Evolutionary conservation across 1,284 basidiomycete genomes (phyloP).

Genomic region (Phaffia rhodozyma): DNA sequence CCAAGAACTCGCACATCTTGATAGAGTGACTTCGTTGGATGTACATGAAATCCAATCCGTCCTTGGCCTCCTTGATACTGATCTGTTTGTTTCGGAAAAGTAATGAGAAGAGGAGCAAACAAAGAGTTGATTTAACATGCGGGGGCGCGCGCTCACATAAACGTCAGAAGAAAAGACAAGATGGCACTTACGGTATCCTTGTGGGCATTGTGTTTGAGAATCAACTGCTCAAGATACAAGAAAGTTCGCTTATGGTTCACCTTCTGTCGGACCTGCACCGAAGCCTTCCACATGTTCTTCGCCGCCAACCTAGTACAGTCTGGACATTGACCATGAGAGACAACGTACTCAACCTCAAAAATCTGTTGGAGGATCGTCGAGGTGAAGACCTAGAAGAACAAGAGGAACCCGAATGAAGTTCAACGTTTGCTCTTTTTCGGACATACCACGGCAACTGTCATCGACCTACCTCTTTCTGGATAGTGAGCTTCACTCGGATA

Average conservation of each 20-base stretch:
- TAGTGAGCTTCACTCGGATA: conserved; percentile 83
- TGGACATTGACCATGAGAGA: conserved; percentile 90
- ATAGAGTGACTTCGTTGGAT: conserved; percentile 77
- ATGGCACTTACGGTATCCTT: conserved; percentile 53
- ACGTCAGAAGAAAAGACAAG: neutral
- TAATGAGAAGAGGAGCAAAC: neutral
- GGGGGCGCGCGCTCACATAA: neutral
- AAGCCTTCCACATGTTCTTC: conserved; percentile 97
- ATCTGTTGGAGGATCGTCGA: conserved; percentile 94
- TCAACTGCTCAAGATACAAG: conserved; percentile 92
- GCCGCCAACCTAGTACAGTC: conserved; percentile 88
- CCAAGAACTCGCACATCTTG: conserved; percentile 95
- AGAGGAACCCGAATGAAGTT: neutral
- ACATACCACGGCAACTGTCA: neutral
- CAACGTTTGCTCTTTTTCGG: neutral
- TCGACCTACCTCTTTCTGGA: conserved; percentile 80
- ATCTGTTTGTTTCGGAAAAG: neutral
- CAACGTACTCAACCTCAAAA: conserved; percentile 92
- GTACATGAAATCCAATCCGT: conserved; percentile 97
- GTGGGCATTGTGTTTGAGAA: conserved; percentile 92
- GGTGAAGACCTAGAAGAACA: conserved; percentile 57
- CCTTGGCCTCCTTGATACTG: conserved; percentile 72
- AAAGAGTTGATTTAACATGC: neutral
- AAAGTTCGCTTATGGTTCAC: conserved; percentile 96
- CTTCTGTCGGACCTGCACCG: conserved; percentile 96